Percentiles rank a stretch among this genome's conserved stretches.
These are phyloP conservation scores for Steccherinum ochraceum DNA, from an alignment of 768 basidiomycete species.

Conservation along the genomic window DNA sequence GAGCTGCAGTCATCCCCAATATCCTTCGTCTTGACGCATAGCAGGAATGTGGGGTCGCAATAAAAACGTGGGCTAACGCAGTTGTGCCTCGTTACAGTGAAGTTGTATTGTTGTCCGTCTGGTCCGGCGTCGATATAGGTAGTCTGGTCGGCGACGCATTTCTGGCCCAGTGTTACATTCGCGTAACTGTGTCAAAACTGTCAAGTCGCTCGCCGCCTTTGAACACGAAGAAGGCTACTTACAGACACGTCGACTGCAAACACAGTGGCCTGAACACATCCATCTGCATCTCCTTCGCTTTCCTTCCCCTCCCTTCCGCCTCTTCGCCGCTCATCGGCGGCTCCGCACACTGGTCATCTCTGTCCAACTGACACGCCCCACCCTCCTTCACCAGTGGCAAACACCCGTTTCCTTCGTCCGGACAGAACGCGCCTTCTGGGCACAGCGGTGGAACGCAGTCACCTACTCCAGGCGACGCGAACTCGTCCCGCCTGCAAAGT, in stretches of 20 bases:
- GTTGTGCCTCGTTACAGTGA: conserved; percentile 52
- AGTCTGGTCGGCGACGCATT: conserved; percentile 48
- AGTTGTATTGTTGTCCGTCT: conserved; percentile 33
- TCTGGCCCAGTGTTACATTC: conserved; percentile 43
- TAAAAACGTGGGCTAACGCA: conserved; percentile 47
- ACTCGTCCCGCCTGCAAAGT: conserved; percentile 55
- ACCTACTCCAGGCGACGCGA: conserved; percentile 43
- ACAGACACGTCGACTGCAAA: conserved; percentile 54
- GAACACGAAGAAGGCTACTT: conserved; percentile 23
- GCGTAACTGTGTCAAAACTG: conserved; percentile 36
- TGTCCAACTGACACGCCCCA: conserved; percentile 48
- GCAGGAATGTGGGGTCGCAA: conserved; percentile 39
- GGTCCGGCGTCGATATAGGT: conserved; percentile 43
- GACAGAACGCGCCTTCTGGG: conserved; percentile 47
- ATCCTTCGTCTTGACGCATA: conserved; percentile 39
- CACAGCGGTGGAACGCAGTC: conserved; percentile 49
- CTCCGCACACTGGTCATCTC: conserved; percentile 55
- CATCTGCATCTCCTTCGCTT: too few species aligned
- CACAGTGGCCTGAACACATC: too few species aligned
- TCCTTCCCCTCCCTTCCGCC: too few species aligned
- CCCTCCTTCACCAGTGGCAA: conserved; percentile 34
- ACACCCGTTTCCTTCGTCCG: conserved; percentile 62
- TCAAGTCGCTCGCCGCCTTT: not conserved
- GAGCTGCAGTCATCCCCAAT: conserved; percentile 37
- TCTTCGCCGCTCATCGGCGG: too few species aligned